Base-by-base conservation (phyloP, 2,329 filamentous ascomycete species). In the Onygenales sp. region DNA sequence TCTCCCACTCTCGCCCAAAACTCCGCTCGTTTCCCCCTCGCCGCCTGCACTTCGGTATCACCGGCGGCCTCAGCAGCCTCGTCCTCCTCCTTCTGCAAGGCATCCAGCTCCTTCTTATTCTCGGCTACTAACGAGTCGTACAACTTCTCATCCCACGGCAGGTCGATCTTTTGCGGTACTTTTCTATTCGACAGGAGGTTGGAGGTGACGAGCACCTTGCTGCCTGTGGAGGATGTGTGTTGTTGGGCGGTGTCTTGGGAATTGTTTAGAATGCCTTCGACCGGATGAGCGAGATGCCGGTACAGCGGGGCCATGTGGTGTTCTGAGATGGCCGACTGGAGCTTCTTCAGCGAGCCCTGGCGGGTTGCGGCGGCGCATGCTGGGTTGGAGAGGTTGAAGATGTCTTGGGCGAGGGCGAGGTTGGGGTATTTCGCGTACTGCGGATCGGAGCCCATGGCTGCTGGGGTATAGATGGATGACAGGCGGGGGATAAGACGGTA, bases 1-100 rank as follows among this genome's bases (percentile, higher is more conserved):
- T 98, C 93, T 62, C 91, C 92, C 59, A 97, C 89, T 61, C 89
- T 83, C 56, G 94, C 92, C 81, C 89, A 96, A 72, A 95, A 94
- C 72, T 98, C 93, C 56, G 93, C 93, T 64, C 91, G 82, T 80
- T 97, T 97, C 62, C 91, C 91, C 72, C 87, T 84, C 60, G 91
- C 93, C 53, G 89, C 88, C 73, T 92, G 85, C 60, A 98, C 84
- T 75, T 98, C 93, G 10, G 89, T 96, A 66, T 98, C 93, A 53
- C 93, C 93, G 56, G 92, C 92, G 72, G 94, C 91, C 79, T 98
- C 93, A 42, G 87, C 86, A 8, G 93, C 93, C 68, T 98, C 91
- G 57, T 95, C 92, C 70, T 92, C 86, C 71, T 93, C 88, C 72
- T 90, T 90, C 73, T 91, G 84, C 64, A 87, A 83, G 50, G 75